Percentiles rank a stretch among this genome's conserved stretches.
phyloP scores from a whole-genome alignment of 441 rosid species.

The Omphalea diandra region DNA sequence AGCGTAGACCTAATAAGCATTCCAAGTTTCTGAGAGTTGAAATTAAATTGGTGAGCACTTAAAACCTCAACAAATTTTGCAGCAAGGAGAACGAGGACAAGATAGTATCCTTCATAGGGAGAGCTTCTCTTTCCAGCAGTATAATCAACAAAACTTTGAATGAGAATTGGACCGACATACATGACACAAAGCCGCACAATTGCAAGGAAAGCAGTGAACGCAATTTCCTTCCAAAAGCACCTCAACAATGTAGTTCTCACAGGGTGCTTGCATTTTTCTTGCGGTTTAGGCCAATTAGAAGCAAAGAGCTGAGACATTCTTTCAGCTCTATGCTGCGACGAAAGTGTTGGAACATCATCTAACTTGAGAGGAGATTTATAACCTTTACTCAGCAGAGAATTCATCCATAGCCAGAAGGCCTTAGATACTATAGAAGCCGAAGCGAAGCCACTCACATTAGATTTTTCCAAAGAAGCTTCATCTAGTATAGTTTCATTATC shows the following conservation, averaged over 20 bases:
- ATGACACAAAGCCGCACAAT: constrained; percentile 67
- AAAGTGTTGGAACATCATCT: constrained; percentile 70
- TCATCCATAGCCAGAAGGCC: constrained; percentile 93
- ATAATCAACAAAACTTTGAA: constrained; percentile 75
- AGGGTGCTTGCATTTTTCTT: constrained; percentile 57
- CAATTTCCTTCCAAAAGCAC: constrained; percentile 79
- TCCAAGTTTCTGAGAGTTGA: constrained; percentile 90
- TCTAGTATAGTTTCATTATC: constrained; percentile 26
- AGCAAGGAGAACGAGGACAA: constrained; percentile 62
- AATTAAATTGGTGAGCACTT: constrained; percentile 73
- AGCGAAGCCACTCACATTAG: constrained; percentile 59
- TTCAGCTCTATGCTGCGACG: constrained; percentile 79
- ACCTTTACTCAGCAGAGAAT: constrained; percentile 75
- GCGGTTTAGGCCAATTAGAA: constrained; percentile 74
- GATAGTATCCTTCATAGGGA: constrained; percentile 72
- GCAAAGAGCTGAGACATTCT: constrained; percentile 59
- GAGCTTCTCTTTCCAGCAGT: constrained; percentile 79
- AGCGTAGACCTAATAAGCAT: constrained; percentile 83
- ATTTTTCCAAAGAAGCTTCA: constrained; percentile 40
- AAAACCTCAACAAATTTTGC: constrained; percentile 83
- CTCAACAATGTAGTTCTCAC: constrained; percentile 73
- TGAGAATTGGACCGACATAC: constrained; percentile 81
- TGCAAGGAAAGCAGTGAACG: constrained; percentile 76
- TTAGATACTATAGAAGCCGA: constrained; percentile 72
- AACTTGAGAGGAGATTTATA: constrained; percentile 72